Conservation (phyloP, 2,329 filamentous ascomycete species). For the Colletotrichum neosansevieriae region DNA sequence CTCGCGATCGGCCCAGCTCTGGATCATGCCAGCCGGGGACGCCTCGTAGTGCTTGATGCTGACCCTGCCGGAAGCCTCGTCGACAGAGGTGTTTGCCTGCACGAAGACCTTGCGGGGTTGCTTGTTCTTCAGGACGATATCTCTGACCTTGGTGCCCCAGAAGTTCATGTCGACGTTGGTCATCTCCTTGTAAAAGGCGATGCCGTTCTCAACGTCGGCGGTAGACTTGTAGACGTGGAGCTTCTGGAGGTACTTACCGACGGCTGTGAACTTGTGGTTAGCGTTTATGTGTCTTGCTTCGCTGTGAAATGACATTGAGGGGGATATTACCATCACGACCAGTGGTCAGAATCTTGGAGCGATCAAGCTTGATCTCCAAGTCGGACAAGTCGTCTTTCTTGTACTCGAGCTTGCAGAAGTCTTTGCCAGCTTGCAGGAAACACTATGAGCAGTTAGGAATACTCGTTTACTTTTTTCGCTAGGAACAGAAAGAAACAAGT, state of each 20-base stretch:
- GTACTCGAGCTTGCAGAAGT: conserved; percentile 87
- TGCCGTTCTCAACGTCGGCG: conserved; percentile 83
- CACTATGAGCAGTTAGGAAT: conserved; percentile 57
- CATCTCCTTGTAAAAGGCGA: conserved; percentile 84
- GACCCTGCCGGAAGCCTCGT: conserved; percentile 76
- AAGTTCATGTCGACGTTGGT: conserved; percentile 84
- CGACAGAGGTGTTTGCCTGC: conserved; percentile 87
- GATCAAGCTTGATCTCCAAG: conserved; percentile 84
- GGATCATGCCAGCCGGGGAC: conserved; percentile 82
- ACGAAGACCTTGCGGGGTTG: conserved; percentile 93
- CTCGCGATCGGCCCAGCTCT: conserved; percentile 80
- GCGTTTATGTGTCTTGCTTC: conserved; percentile 20
- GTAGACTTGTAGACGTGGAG: conserved; percentile 93
- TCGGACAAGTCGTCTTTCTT: conserved; percentile 81
- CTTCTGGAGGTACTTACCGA: conserved; percentile 89
- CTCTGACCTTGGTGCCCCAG: conserved; percentile 84
- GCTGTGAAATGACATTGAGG: neutral
- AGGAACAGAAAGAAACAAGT: no score
- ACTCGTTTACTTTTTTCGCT: neutral
- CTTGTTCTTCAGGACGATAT: conserved; percentile 80
- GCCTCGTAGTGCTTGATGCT: conserved; percentile 88
- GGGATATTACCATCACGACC: conserved; percentile 72
- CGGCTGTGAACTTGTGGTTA: conserved; percentile 63
- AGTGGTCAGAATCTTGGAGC: conserved; percentile 85
- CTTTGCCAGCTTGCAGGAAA: conserved; percentile 86